These are phyloP conservation scores for Torrubiella hemipterigena DNA, from an alignment of 2,329 filamentous ascomycete species.

Conservation along the genomic window DNA sequence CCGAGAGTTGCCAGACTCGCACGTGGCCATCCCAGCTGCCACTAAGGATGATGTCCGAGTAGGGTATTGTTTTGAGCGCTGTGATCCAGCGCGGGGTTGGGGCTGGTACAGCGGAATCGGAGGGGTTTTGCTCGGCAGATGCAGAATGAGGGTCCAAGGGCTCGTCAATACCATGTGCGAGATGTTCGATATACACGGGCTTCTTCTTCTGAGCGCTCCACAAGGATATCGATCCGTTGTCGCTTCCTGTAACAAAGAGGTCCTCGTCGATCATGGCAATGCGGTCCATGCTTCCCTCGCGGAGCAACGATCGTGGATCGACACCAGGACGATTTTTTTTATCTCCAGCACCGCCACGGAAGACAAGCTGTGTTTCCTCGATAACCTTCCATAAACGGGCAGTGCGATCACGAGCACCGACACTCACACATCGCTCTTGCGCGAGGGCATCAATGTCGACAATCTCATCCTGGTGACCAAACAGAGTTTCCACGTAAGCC, in stretches of 20 bases:
- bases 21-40: conserved; percentile 88
- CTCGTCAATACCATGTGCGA: conserved; percentile 78
- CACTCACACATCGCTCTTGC: conserved; percentile 80
- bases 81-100: conserved; percentile 82
- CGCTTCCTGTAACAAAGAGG: conserved; percentile 84
- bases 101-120: conserved; percentile 44
- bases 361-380: conserved; percentile 91
- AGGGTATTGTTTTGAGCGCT: conserved; percentile 73
- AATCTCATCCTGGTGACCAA: conserved; percentile 89
- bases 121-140: conserved; percentile 59
- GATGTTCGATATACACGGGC: conserved; percentile 64
- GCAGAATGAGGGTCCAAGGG: conserved; percentile 54
- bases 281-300: conserved; percentile 80
- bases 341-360: conserved; percentile 65
- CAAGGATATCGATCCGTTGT: conserved; percentile 76
- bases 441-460: conserved; percentile 72
- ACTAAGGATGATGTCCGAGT: conserved; percentile 78
- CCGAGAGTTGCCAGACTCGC: conserved; percentile 71
- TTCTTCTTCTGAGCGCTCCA: conserved; percentile 96
- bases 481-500: conserved; percentile 89
- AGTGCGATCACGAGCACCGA: conserved; percentile 82
- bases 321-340: conserved; percentile 33
- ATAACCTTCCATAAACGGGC: conserved; percentile 92
- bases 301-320: conserved; percentile 41
- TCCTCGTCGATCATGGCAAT: conserved; percentile 82